phyloP scores from a whole-genome alignment of 441 rosid species.

The Erysimum cheiri region DNA sequence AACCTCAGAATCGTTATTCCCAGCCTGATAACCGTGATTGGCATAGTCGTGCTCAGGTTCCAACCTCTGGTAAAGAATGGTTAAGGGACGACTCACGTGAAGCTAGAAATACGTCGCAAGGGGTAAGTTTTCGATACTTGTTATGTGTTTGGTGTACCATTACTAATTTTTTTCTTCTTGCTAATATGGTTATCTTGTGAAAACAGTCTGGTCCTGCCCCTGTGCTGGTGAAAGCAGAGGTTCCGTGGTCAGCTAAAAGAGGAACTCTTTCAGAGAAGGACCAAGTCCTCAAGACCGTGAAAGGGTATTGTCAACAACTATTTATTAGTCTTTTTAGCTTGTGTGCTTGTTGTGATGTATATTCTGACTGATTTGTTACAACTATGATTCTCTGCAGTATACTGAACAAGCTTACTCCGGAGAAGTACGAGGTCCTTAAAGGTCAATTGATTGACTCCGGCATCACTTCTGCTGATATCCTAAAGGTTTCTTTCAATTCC shows the following conservation, averaged over 20 bases:
- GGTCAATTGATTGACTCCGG: constrained; percentile 85
- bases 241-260: constrained; percentile 84
- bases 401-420: constrained; percentile 87
- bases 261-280: constrained; percentile 79
- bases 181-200: constrained; percentile 24
- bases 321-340: background rate
- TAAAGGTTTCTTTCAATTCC: constrained; percentile 52
- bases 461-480: constrained; percentile 71
- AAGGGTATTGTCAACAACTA: constrained; percentile 63
- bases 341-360: background rate
- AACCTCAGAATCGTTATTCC: constrained; percentile 63
- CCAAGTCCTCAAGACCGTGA: constrained; percentile 79
- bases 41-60: constrained; percentile 64
- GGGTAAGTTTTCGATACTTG: constrained; percentile 48
- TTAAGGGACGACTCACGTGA: constrained; percentile 64
- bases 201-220: constrained; percentile 66
- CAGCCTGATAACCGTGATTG: constrained; percentile 91
- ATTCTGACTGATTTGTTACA: constrained; percentile 2
- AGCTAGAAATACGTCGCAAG: constrained; percentile 37
- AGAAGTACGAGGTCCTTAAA: constrained; percentile 83
- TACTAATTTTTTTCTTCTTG: background rate
- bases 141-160: background rate
- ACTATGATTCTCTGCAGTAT: constrained; percentile 54
- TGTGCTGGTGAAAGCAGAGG: constrained; percentile 76
- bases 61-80: constrained; percentile 72